Evolutionary conservation across 2,329 filamentous ascomycete genomes (phyloP), one percentile per base, ranked within the genome.

Genomic region (Penicillium sp.): DNA sequence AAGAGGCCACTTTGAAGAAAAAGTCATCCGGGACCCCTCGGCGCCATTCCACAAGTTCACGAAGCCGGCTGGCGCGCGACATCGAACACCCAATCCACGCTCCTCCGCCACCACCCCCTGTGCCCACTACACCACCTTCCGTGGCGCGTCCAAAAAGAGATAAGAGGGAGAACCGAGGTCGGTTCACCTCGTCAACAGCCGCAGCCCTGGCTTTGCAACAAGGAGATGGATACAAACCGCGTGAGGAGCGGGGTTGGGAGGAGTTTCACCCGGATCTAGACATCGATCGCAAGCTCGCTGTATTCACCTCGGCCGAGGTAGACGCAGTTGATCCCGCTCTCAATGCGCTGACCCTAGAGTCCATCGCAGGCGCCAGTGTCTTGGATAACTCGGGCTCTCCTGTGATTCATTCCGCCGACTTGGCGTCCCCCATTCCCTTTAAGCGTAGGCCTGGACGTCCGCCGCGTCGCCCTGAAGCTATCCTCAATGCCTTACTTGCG

Each of bases 181-280:
- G 91, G 66, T 96, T 91, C 77, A 92, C 89, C 70, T 94, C 91
- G 49, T 92, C 86, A 33, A 80, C 89, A n/a, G 92, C 94, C 13
- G 93, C 93, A 30, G 91, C 93, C 26, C 92, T 93, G 54, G 93
- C 92, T 6, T 90, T 95, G 61, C 91, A 92, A 68, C 93, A 97
- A 73, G 93, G 88, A 70, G 95, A 98, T 80, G 93, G 94, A 54
- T 98, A 98, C 79, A 99, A 99, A 76, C 95, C 95, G 35, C 86
- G 95, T 72, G 95, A 99, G 79, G 95, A 99, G 80, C 88, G 94
- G 64, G 92, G 92, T 55, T 99, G 94, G 93, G 93, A 97, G 72
- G 95, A 99, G 75, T 98, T 98, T 66, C 95, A 99, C 76, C 93
- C 92, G 0, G 92, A 97, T 70, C 85, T 99, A 55, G 93, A 98